These are phyloP conservation scores for Arthrobotrys sinensis DNA, from an alignment of 2,329 filamentous ascomycete species.

Conservation along the genomic window DNA sequence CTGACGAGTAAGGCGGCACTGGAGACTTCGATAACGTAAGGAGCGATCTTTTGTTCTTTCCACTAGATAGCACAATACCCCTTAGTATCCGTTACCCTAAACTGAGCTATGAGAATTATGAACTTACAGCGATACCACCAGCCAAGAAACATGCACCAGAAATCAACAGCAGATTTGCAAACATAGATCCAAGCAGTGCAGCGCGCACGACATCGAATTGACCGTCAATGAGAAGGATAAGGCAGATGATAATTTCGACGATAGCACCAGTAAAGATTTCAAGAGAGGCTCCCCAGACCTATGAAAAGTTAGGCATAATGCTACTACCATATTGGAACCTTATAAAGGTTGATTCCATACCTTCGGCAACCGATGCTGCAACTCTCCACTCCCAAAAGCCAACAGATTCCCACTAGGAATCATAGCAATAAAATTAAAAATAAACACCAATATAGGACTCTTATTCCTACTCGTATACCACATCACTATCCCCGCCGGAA, in stretches of 20 bases:
- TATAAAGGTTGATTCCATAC: slow-evolving; percentile 9
- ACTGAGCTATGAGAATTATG: too few species aligned
- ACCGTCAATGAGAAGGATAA: slow-evolving; percentile 76
- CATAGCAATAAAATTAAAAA: slow-evolving; percentile 59
- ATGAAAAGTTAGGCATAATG: not conserved
- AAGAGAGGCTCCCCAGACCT: slow-evolving; percentile 71
- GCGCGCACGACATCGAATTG: slow-evolving; percentile 81
- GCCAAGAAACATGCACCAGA: slow-evolving; percentile 84
- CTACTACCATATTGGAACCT: not conserved
- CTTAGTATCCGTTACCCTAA: not conserved
- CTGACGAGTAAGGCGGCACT: slow-evolving; percentile 55
- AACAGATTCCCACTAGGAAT: slow-evolving; percentile 51
- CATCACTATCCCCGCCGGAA: slow-evolving; percentile 48
- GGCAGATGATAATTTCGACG: slow-evolving; percentile 87
- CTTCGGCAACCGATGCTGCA: slow-evolving; percentile 50
- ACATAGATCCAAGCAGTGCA: slow-evolving; percentile 85
- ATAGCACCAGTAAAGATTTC: slow-evolving; percentile 79
- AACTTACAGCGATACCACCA: slow-evolving; percentile 73
- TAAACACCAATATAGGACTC: slow-evolving; percentile 36
- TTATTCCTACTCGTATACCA: slow-evolving; percentile 35
- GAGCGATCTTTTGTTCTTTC: slow-evolving; percentile 51
- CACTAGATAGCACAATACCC: slow-evolving; percentile 11
- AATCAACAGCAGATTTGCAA: slow-evolving; percentile 86
- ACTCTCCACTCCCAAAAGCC: slow-evolving; percentile 51
- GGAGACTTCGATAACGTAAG: slow-evolving; percentile 50